Conservation (phyloP, 495 filamentous ascomycete species). For the Darksidea phi region DNA sequence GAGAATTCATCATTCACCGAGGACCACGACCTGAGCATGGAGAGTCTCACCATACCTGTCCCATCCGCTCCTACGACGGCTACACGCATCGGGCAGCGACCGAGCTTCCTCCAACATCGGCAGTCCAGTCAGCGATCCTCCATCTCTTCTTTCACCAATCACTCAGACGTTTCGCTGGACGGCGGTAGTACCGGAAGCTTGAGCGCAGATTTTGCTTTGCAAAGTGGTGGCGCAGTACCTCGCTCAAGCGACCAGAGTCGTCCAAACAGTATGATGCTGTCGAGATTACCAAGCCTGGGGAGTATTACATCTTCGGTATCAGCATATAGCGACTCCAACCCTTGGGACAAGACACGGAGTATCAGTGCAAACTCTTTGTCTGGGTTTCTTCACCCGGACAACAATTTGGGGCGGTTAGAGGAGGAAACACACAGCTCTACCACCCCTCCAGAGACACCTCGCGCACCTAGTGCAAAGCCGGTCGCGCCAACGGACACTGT, state of each 20-base stretch:
- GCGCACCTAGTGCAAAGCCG: constrained; percentile 50
- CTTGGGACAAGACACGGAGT: constrained; percentile 46
- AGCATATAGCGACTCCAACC: constrained; percentile 61
- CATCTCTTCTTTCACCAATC: constrained; percentile 68
- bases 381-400: constrained; percentile 33
- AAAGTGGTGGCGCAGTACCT: constrained; percentile 75
- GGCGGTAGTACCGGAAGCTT: constrained; percentile 67
- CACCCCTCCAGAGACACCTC: constrained; percentile 54
- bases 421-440: constrained; percentile 55
- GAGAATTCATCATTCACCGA: constrained; percentile 26
- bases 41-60: constrained; percentile 25
- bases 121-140: constrained; percentile 77
- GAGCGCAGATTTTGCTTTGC: constrained; percentile 82
- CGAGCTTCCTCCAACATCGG: constrained; percentile 70
- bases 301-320: constrained; percentile 94
- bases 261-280: constrained; percentile 54
- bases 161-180: constrained; percentile 54
- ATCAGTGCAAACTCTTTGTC: constrained; percentile 39
- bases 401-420: constrained; percentile 58
- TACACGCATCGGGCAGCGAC: constrained; percentile 50
- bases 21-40: constrained; percentile 34
- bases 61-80: constrained; percentile 15
- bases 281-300: constrained; percentile 82
- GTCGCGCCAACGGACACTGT: constrained; percentile 78
- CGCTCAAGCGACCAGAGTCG: constrained; percentile 49